A percentile compares a stretch with the other conserved stretches of the same genome.
Conservation (phyloP, 1,284 basidiomycete genomes). For the Porodaedalea pini region DNA sequence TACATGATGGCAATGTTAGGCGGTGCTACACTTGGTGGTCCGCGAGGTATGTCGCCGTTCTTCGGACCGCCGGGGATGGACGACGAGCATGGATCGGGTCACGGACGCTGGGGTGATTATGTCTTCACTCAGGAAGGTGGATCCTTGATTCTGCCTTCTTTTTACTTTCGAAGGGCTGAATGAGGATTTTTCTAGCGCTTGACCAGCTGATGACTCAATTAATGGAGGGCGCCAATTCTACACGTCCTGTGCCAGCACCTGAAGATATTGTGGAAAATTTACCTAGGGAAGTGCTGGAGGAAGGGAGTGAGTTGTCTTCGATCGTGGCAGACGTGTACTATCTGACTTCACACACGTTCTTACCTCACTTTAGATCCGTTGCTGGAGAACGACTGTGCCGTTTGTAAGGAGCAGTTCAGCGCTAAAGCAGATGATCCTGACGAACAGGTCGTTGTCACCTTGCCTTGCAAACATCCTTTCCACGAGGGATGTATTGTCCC, state of each 20-base stretch:
- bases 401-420: slow-evolving; percentile 76
- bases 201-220: slow-evolving; percentile 76
- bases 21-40: slow-evolving; percentile 31
- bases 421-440: slow-evolving; percentile 64
- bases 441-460: slow-evolving; percentile 63
- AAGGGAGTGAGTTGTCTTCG: slow-evolving; percentile 48
- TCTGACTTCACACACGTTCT: slow-evolving; percentile 8
- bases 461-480: slow-evolving; percentile 80
- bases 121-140: slow-evolving; percentile 78
- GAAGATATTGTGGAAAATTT: slow-evolving; percentile 65
- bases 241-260: slow-evolving; percentile 68
- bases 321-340: background rate
- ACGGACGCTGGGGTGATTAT: slow-evolving; percentile 73
- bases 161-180: slow-evolving; percentile 2
- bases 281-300: slow-evolving; percentile 56
- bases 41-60: slow-evolving; percentile 31
- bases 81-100: slow-evolving; percentile 35
- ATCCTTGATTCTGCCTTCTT: slow-evolving; percentile 12
- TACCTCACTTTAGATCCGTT: slow-evolving; percentile 40
- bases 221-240: slow-evolving; percentile 66
- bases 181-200: slow-evolving; percentile 55
- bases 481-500: slow-evolving; percentile 78
- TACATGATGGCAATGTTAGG: slow-evolving; percentile 64
- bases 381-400: slow-evolving; percentile 68
- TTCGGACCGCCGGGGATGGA: slow-evolving; percentile 37